phyloP scores from a whole-genome alignment of 192 early-diverging fungal genomes.

The Backusella morwellensis region DNA sequence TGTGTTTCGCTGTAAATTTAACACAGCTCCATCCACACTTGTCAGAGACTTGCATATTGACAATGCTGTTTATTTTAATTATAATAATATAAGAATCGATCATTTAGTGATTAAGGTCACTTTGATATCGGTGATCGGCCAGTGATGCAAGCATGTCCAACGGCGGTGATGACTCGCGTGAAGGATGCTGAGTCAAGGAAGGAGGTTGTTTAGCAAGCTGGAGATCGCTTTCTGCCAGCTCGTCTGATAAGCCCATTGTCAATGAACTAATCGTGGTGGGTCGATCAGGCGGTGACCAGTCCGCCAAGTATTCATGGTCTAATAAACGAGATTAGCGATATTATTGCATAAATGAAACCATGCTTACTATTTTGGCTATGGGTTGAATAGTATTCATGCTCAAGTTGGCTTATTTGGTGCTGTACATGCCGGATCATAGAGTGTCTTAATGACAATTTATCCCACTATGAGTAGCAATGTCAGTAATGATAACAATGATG shows the following conservation, averaged over 20 bases:
- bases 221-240: conserved; percentile 22
- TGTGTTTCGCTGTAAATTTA: too few relatives aligned
- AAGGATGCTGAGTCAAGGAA: neutral
- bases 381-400: conserved; percentile 31
- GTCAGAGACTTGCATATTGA: too few relatives aligned
- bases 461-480: conserved; percentile 17
- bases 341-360: neutral
- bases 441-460: conserved; percentile 26
- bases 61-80: too few relatives aligned
- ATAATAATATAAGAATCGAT: too few relatives aligned
- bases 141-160: conserved; percentile 23
- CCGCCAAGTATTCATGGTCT: conserved; percentile 9
- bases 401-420: conserved; percentile 30
- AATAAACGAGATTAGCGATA: neutral
- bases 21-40: too few relatives aligned
- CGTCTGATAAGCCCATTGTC: conserved; percentile 27
- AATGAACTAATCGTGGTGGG: conserved; percentile 36
- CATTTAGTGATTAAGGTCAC: neutral
- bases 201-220: conserved; percentile 14
- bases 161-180: conserved; percentile 20
- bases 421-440: conserved; percentile 29
- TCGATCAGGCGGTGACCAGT: conserved; percentile 35
- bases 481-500: neutral
- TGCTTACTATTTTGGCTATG: conserved; percentile 12
- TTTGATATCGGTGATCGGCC: conserved; percentile 21